Percentiles rank a stretch among this genome's conserved stretches.
These are phyloP conservation scores for Dactylella cylindrospora DNA, from an alignment of 2,329 filamentous ascomycete species.

Conservation along the genomic window DNA sequence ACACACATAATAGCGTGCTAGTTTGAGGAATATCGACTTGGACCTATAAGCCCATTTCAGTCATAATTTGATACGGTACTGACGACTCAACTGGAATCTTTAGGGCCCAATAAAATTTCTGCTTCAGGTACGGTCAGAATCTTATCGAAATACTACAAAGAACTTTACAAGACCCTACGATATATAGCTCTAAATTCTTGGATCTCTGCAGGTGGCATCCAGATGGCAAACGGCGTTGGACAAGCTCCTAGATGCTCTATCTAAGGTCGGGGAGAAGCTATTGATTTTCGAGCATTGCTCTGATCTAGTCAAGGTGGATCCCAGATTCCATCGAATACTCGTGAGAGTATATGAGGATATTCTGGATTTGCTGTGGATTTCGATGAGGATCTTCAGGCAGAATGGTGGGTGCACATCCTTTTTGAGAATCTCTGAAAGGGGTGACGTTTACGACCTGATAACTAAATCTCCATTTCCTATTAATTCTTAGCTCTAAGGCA, in stretches of 20 bases:
- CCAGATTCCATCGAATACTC: not conserved
- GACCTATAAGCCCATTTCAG: too few relatives aligned
- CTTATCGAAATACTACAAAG: not conserved
- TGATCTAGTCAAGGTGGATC: not conserved
- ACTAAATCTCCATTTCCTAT: too few relatives aligned
- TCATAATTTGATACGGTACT: not conserved
- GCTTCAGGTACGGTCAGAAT: not conserved
- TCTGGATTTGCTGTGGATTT: not conserved
- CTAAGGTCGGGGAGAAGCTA: not conserved
- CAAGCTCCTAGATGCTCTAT: not conserved
- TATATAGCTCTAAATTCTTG: too few relatives aligned
- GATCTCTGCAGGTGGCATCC: not conserved
- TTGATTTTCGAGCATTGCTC: not conserved
- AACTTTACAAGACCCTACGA: too few relatives aligned
- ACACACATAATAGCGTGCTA: too few relatives aligned
- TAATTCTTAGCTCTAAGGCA: constrained; percentile 1
- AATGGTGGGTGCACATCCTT: too few relatives aligned
- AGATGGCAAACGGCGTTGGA: not conserved
- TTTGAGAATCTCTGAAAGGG: not conserved
- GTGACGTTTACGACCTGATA: too few relatives aligned
- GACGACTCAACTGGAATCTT: not conserved
- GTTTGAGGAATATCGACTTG: too few relatives aligned
- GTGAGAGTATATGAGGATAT: not conserved
- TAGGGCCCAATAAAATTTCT: constrained; percentile 2
- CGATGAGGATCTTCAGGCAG: not conserved